Evolutionary conservation across 495 filamentous ascomycete species (phyloP), one percentile per base, ranked within the genome.

Genomic region (Cercophora sp.): DNA sequence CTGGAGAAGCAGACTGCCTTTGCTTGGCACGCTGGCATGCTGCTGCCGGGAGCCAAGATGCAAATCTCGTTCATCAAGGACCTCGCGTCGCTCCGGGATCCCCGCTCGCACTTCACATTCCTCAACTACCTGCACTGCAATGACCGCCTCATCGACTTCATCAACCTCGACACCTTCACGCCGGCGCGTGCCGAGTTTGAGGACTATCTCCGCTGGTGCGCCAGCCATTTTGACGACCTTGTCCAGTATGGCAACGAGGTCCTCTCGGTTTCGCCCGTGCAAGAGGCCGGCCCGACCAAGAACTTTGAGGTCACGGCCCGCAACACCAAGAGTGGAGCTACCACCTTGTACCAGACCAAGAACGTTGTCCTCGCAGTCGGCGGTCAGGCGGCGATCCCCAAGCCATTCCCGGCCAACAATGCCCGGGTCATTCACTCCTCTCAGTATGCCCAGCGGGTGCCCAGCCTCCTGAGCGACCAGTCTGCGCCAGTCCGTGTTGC

Each of bases 51-150:
- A 40, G 87, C 90, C 10, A 88, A 86, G 65, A 98, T 98, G 92
- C 92, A 98, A 68, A 96, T 98, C 52, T 92, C 88, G 26, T 98
- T 96, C 77, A 77, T 98, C 69, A 98, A 98, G 73, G 93, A 96
- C 60, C 77, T 98, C 52, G 92, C 93, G 9, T 93, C 89, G 8
- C 70, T 96, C 37, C 79, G 92, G 32, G 83, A 96, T 57, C 92
- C 92, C 2, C 83, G 85, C 51, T 95, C 89, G 47, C 76, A 90
- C 57, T 98, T 96, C 71, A 96, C 92, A 4, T 98, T 98, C 70
- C 74, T 96, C 54, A 96, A 96, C 66, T 96, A 96, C 64, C 79
- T 98, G 2, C 84, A 92, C 70, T 67, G 78, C 55, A 83, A 94
- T 56, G 75, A 79, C 41, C 79, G 93, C 5, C 77, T 98, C 32